Base-by-base conservation (phyloP, 2,329 filamentous ascomycete genomes). In the Ascocoryne sarcoides region DNA sequence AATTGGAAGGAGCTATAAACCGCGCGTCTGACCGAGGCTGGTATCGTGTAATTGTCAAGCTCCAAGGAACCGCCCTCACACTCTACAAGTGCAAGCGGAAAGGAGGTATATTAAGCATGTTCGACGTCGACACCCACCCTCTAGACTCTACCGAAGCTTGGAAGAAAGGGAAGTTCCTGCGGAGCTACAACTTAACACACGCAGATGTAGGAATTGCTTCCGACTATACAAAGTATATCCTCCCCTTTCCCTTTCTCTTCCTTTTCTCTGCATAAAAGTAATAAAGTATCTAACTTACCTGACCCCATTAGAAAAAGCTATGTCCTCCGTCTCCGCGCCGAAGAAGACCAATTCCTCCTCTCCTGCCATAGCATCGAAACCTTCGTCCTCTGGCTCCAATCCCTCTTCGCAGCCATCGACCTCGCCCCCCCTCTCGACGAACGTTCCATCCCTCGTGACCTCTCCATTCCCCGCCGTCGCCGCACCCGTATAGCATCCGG, bases 191-290 rank as follows among this genome's bases (percentile, higher is more conserved):
- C 38, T 67, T 88, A 35, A 73, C 85, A 48, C 79, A 87, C 56
- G 83, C 82, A 16, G 83, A 88, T 60, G 75, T 82, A 16, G 83
- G 83, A 9, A 73, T 87, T 46, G 83, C 84, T 8, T 73, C 76
- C 12, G 83, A 88, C 60, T 82, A 84, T 57, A 69, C 73, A 52
- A 84, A 85, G 71, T 79, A 61, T 52, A 73, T 67, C 10, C 15
- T 15, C n/a, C n/a, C n/a, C n/a, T n/a, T n/a, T n/a, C 16, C 36
- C 12, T 36, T 39, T n/a, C 14, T 33, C 9, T 28, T n/a, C 39
- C 14, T 31, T 32, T 42, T 21, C 10, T 18, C 33, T n/a, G n/a
- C n/a, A n/a, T n/a, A n/a, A n/a, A n/a, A n/a, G n/a, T n/a, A n/a
- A n/a, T n/a, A n/a, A n/a, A n/a, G n/a, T n/a, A n/a, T n/a, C n/a